Base-by-base conservation (phyloP, 345 rosid genomes). In the Leavenworthia alabamica region DNA sequence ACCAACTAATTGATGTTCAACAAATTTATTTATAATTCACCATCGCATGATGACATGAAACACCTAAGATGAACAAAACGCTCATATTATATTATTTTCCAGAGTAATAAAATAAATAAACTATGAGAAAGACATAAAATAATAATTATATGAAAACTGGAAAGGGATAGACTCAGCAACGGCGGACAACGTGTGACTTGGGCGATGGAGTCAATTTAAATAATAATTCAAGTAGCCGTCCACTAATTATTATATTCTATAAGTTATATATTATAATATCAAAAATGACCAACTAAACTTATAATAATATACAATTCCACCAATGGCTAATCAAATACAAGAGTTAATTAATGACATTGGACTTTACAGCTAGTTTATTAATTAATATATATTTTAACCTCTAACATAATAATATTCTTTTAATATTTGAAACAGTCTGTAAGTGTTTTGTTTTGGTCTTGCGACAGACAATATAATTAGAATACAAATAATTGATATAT, bases 161-260 rank as follows among this genome's bases (percentile, higher is more conserved):
- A 50, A 59, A 59, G 45, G 53, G 53, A 49, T 58, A 58, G 60
- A 58, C 50, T 58, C 23, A 1, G 53, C 41, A 56, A 66, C 26
- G 64, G 64, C 52, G 57, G 59, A 68, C 54, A 50, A 33, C 60
- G 52, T 67, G 59, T 67, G 54, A 59, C 60, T 46, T 57, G 53
- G 20, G 16, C 54, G 20, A 24, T 53, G 11, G 16, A 28, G 27
- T 27, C 62, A 20, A 27, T 52, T 44, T 44, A 24, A 42, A 32
- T 52, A 44, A 22, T 27, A 53, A 35, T n/a, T 44, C 26, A 33
- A 51, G 17, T 43, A 44, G 48, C 73, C 56, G 67, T 52, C 73
- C 54, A 51, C 13, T 43, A 15, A 60, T 42, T 41, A 42, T 20
- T 58, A 28, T 14, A 46, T 6, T n/a, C n/a, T 24, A 24, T 23